Evolutionary conservation across 2,329 filamentous ascomycete species (phyloP).

Genomic region (Davidsoniella neocaledoniae): DNA sequence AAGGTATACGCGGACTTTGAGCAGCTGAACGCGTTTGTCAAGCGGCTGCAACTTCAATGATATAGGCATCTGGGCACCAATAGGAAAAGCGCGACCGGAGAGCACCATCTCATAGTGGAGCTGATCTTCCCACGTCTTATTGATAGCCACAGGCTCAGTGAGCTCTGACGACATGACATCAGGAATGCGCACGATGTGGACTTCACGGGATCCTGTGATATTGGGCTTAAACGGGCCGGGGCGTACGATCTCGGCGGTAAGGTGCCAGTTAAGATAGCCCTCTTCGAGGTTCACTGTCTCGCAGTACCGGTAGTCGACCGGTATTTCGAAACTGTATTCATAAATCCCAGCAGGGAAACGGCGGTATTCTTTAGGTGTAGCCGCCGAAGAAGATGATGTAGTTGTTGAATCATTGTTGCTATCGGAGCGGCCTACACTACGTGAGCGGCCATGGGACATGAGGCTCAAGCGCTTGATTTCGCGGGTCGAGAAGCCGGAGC

Average conservation of each 20-base stretch:
- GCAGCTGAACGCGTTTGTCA: conserved; percentile 72
- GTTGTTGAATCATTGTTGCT: conserved; percentile 44
- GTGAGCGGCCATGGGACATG: conserved; percentile 48
- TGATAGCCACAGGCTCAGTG: conserved; percentile 86
- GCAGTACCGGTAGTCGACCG: conserved; percentile 71
- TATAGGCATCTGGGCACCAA: conserved; percentile 76
- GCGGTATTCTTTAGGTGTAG: conserved; percentile 60
- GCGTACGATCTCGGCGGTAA: conserved; percentile 72
- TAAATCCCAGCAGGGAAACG: conserved; percentile 61
- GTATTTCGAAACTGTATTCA: conserved; percentile 65
- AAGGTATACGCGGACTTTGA: conserved; percentile 79
- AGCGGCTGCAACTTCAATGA: conserved; percentile 86
- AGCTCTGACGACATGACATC: conserved; percentile 79
- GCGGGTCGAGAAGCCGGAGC: not conserved
- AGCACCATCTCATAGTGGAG: conserved; percentile 93
- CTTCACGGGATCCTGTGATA: conserved; percentile 64
- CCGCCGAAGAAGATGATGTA: conserved; percentile 31
- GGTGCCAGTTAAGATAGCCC: conserved; percentile 72
- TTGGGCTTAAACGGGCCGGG: conserved; percentile 84
- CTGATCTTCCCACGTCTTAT: conserved; percentile 86
- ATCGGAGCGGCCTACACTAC: conserved; percentile 47
- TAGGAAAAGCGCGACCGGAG: conserved; percentile 83
- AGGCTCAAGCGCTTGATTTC: conserved; percentile 4
- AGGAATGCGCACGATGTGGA: conserved; percentile 69
- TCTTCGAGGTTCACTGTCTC: conserved; percentile 81